Conservation (phyloP, 2,329 filamentous ascomycete species). For the Colletotrichum lindemuthianum region DNA sequence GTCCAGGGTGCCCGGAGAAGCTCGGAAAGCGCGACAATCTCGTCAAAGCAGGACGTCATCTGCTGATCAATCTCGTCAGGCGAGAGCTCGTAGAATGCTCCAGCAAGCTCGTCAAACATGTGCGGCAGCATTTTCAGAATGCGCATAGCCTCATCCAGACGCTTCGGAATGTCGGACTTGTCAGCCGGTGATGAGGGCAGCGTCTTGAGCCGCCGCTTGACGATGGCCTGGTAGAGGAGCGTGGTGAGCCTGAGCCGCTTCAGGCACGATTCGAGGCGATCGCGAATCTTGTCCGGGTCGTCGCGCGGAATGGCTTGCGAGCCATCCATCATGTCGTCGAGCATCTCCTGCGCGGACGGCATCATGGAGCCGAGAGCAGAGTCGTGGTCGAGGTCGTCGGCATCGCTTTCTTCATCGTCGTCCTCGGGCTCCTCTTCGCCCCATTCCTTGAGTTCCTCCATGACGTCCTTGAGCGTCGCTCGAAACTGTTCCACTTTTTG, state of each 20-base stretch:
- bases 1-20: conserved; percentile 70
- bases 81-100: conserved; percentile 77
- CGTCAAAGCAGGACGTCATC: conserved; percentile 68
- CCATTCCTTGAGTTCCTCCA: conserved; percentile 90
- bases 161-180: conserved; percentile 46
- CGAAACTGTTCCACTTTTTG: conserved; percentile 78
- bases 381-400: conserved; percentile 57
- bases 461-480: conserved; percentile 81
- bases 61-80: conserved; percentile 65
- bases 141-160: conserved; percentile 66
- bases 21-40: conserved; percentile 66
- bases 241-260: conserved; percentile 74
- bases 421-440: conserved; percentile 76
- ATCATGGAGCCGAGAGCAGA: conserved; percentile 37
- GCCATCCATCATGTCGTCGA: conserved; percentile 76
- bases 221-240: conserved; percentile 74
- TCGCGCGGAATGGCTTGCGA: conserved; percentile 69
- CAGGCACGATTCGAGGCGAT: conserved; percentile 71
- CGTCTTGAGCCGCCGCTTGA: conserved; percentile 75
- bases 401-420: conserved; percentile 61
- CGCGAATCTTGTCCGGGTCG: conserved; percentile 71
- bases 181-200: conserved; percentile 56
- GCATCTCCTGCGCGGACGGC: conserved; percentile 61
- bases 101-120: conserved; percentile 75
- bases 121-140: conserved; percentile 71